Percentiles rank a stretch among this genome's conserved stretches.
Conservation (phyloP, 192 early-diverging fungal genomes). For the Geranomyces variabilis region DNA sequence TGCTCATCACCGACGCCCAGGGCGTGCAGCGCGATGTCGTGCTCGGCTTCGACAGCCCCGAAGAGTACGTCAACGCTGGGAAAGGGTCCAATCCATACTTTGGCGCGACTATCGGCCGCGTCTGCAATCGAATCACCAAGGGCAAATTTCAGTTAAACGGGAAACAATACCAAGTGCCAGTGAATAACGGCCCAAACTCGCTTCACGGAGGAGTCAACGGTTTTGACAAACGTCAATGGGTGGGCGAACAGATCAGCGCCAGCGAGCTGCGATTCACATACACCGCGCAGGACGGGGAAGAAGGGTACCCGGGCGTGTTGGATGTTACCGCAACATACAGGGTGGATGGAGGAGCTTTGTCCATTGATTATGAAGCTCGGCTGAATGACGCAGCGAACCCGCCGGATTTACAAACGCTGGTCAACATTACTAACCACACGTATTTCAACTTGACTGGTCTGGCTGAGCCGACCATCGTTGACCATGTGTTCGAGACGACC, state of each 20-base stretch:
- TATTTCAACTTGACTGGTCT: slow-evolving; percentile 89
- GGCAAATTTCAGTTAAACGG: slow-evolving; percentile 69
- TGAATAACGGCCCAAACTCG: slow-evolving; percentile 75
- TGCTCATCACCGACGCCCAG: neutral
- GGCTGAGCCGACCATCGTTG: slow-evolving; percentile 42
- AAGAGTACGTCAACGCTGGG: slow-evolving; percentile 44
- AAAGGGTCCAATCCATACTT: slow-evolving; percentile 66
- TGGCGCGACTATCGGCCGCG: slow-evolving; percentile 76
- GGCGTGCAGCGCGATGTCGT: slow-evolving; percentile 10
- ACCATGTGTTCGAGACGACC: slow-evolving; percentile 55
- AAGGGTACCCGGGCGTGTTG: slow-evolving; percentile 79
- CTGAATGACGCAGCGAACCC: slow-evolving; percentile 53
- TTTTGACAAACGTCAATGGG: slow-evolving; percentile 74
- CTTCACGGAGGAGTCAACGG: slow-evolving; percentile 81
- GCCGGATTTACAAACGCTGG: slow-evolving; percentile 54
- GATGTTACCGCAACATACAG: slow-evolving; percentile 63
- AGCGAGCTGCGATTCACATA: slow-evolving; percentile 56
- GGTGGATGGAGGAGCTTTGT: slow-evolving; percentile 25
- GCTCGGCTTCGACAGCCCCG: slow-evolving; percentile 67
- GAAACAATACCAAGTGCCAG: slow-evolving; percentile 54
- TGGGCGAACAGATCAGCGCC: slow-evolving; percentile 43
- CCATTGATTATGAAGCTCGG: slow-evolving; percentile 50
- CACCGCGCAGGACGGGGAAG: slow-evolving; percentile 71
- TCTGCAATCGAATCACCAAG: slow-evolving; percentile 71
- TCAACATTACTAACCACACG: slow-evolving; percentile 84